phyloP scores from a whole-genome alignment of 805 yeast genomes.

The Starmerella sirachaensis region DNA sequence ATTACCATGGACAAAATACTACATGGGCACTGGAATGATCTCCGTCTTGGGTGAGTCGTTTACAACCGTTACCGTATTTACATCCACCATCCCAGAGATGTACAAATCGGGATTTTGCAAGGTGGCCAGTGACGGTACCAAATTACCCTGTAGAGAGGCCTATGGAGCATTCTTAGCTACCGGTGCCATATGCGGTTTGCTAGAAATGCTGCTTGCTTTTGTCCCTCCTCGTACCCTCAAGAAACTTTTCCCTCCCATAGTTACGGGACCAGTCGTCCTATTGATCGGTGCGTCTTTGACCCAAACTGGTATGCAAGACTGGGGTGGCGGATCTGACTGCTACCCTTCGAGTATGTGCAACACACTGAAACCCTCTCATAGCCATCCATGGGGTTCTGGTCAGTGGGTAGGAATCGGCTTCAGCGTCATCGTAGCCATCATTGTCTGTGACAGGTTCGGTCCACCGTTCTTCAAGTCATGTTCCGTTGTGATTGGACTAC shows the following conservation, averaged over 20 bases:
- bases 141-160: constrained; percentile 75
- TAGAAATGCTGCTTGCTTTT: constrained; percentile 64
- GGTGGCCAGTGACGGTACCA: constrained; percentile 47
- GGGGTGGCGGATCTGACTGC: constrained; percentile 72
- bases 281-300: constrained; percentile 66
- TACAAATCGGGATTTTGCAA: constrained; percentile 62
- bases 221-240: constrained; percentile 62
- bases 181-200: constrained; percentile 60
- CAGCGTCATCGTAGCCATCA: constrained; percentile 60
- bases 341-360: constrained; percentile 31
- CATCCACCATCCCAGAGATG: constrained; percentile 69
- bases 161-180: constrained; percentile 81
- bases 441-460: constrained; percentile 74
- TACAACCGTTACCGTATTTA: constrained; percentile 72
- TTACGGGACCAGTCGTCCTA: constrained; percentile 86
- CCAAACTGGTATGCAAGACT: constrained; percentile 63
- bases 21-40: constrained; percentile 74
- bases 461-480: constrained; percentile 91
- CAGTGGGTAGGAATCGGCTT: constrained; percentile 80
- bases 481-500: constrained; percentile 75
- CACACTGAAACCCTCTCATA: constrained; percentile 41
- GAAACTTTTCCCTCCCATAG: constrained; percentile 73
- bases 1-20: constrained; percentile 60
- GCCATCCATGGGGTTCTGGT: constrained; percentile 73
- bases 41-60: constrained; percentile 89